These are phyloP conservation scores for Aspergillus quadricinctus DNA, from an alignment of 2,329 filamentous ascomycete species.

Conservation along the genomic window DNA sequence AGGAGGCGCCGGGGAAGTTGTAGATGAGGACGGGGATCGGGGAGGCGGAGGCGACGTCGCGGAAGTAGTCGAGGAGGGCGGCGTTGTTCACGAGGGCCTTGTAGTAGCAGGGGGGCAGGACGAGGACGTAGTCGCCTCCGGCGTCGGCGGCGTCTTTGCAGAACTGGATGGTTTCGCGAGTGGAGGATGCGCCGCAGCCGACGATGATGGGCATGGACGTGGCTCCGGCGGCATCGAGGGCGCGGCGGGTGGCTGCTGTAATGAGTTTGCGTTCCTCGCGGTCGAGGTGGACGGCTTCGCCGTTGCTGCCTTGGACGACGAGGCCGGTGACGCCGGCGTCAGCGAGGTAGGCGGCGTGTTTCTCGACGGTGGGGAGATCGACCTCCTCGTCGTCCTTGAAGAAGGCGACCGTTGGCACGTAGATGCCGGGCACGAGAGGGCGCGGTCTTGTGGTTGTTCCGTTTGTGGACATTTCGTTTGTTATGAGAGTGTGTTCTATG, in stretches of 20 bases:
- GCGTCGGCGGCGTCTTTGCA: constrained; percentile 64
- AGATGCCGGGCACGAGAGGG: constrained; percentile 51
- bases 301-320: constrained; percentile 75
- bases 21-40: constrained; percentile 65
- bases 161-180: constrained; percentile 65
- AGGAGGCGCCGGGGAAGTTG: constrained; percentile 66
- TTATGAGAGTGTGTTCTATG: neutral
- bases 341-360: constrained; percentile 64
- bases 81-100: constrained; percentile 60
- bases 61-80: constrained; percentile 61
- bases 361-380: constrained; percentile 58
- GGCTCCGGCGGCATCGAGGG: constrained; percentile 64
- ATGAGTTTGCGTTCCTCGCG: constrained; percentile 66
- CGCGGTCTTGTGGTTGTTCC: constrained; percentile 17
- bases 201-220: constrained; percentile 67
- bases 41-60: constrained; percentile 56
- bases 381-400: constrained; percentile 65
- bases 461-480: constrained; percentile 20
- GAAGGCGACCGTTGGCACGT: constrained; percentile 71
- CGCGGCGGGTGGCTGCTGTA: constrained; percentile 64
- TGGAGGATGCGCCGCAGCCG: constrained; percentile 69
- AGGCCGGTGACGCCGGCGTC: constrained; percentile 67
- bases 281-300: constrained; percentile 74
- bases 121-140: constrained; percentile 71
- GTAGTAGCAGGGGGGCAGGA: constrained; percentile 75